phyloP scores from a whole-genome alignment of 495 filamentous ascomycete genomes.

The Penicillium atrosanguineum region DNA sequence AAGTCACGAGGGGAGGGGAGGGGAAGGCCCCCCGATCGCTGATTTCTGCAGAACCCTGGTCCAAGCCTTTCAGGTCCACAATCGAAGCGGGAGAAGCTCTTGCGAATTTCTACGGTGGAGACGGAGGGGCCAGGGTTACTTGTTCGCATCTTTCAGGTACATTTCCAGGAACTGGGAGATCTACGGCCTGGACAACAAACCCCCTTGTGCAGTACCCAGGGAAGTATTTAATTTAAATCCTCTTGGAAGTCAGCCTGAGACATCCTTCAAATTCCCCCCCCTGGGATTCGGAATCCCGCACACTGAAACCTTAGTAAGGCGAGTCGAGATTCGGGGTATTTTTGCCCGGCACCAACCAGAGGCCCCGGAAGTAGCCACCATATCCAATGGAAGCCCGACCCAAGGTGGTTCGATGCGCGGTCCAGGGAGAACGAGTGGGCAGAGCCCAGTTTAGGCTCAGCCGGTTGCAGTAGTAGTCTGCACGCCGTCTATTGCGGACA shows the following conservation, averaged over 20 bases:
- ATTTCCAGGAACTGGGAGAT: background rate
- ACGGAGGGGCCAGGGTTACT: conserved; percentile 22
- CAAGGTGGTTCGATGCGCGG: background rate
- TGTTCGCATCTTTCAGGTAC: background rate
- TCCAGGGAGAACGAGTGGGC: background rate
- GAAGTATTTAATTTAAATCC: background rate
- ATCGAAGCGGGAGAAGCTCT: conserved; percentile 51
- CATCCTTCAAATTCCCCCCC: background rate
- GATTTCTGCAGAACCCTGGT: conserved; percentile 34
- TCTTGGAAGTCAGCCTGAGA: background rate
- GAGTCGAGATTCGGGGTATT: conserved; percentile 10
- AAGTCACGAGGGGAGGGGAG: conserved; percentile 11
- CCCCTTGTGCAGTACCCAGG: background rate
- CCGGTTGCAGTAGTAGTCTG: background rate
- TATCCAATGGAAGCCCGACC: conserved; percentile 12
- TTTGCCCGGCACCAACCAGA: conserved; percentile 3
- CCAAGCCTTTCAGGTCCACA: conserved; percentile 44
- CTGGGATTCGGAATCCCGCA: background rate
- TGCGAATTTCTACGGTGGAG: conserved; percentile 30
- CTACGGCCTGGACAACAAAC: background rate
- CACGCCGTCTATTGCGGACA: background rate
- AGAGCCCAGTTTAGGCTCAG: conserved; percentile 1
- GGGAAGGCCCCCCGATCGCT: conserved; percentile 14
- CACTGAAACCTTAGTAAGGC: conserved; percentile 12
- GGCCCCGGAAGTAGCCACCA: conserved; percentile 6